Evolutionary conservation across 108 stramenopile genomes (phyloP), one percentile per base, ranked within the genome.

Genomic region (Thalassiosira profunda): DNA sequence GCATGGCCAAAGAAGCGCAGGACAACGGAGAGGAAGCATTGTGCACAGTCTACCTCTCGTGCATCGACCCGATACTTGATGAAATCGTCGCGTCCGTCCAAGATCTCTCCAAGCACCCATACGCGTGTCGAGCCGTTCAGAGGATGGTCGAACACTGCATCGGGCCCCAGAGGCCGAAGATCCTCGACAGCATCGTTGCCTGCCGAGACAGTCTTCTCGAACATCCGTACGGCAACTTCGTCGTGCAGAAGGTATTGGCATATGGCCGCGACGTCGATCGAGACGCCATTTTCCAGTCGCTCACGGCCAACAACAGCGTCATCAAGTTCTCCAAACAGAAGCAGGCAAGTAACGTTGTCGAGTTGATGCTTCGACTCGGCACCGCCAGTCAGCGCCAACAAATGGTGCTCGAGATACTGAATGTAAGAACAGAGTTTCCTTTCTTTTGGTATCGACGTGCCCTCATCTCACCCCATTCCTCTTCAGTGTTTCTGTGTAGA

Each of bases 331-430:
- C 94, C 9, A 89, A 88, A 34, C 97, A 99, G 67, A 99, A 99
- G 72, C 98, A 97, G 77, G 96, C 98, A 12, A 95, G 93, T 46
- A 99, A 99, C 58, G 97, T 99, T 17, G 94, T 99, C 6, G 98
- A 99, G 70, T 91, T 91, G 58, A 82, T 96, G 37, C 80, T 99
- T 6, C 89, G 94, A 77, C 89, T 86, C 66, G 97, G 96, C 7
- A 85, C 79, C 14, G 35, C 51, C 20, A 68, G 85, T 23, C 96
- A 98, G 43, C 76, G 95, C 26, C 69, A 68, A 30, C 25, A 55
- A 20, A 71, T 94, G 38, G 67, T 87, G 40, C 48, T 81, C 30
- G 88, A 89, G 73, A 83, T 93, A 83, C 64, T 93, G 17, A 87
- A 83, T 33, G 79, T 86, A 54, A 71, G 54, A 31, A 29, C n/a